Percentiles rank a stretch among this genome's conserved stretches.
These are phyloP conservation scores for Volvariella volvacea DNA, from an alignment of 1,284 basidiomycete genomes.

Conservation along the genomic window DNA sequence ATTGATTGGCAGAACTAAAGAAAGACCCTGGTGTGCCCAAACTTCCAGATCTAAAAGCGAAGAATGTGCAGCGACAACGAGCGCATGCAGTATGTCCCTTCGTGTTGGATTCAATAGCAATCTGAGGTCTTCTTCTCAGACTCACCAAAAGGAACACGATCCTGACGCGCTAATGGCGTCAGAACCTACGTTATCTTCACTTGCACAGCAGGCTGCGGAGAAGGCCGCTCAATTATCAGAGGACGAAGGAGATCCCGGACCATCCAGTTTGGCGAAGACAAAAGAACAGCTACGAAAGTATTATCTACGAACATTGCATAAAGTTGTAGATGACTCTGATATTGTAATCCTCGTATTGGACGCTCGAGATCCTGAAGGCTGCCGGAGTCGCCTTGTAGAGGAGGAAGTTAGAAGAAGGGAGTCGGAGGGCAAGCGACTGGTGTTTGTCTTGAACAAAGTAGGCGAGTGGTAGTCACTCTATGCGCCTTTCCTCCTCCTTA, in stretches of 20 bases:
- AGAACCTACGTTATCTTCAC: slow-evolving; percentile 60
- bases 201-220: slow-evolving; percentile 38
- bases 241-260: slow-evolving; percentile 24
- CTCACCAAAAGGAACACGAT: no score
- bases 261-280: slow-evolving; percentile 39
- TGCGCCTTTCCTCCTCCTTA: background rate
- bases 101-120: no score
- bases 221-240: slow-evolving; percentile 26
- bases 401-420: slow-evolving; percentile 84
- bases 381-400: slow-evolving; percentile 81
- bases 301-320: slow-evolving; percentile 74
- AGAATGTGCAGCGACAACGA: slow-evolving; percentile 46
- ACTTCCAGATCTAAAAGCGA: slow-evolving; percentile 60
- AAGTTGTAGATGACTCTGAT: slow-evolving; percentile 91
- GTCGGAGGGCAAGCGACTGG: slow-evolving; percentile 79
- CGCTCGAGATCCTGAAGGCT: slow-evolving; percentile 89
- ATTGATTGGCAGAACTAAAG: slow-evolving; percentile 75
- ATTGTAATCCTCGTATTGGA: slow-evolving; percentile 87
- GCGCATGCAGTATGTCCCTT: slow-evolving; percentile 16
- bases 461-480: slow-evolving; percentile 42
- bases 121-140: no score
- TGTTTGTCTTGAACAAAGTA: slow-evolving; percentile 91
- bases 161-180: slow-evolving; percentile 65
- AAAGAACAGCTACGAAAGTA: slow-evolving; percentile 64
- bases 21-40: slow-evolving; percentile 80